Evolutionary conservation across 495 filamentous ascomycete species (phyloP), one percentile per base, ranked within the genome.

Genomic region (Penicillium salamii): DNA sequence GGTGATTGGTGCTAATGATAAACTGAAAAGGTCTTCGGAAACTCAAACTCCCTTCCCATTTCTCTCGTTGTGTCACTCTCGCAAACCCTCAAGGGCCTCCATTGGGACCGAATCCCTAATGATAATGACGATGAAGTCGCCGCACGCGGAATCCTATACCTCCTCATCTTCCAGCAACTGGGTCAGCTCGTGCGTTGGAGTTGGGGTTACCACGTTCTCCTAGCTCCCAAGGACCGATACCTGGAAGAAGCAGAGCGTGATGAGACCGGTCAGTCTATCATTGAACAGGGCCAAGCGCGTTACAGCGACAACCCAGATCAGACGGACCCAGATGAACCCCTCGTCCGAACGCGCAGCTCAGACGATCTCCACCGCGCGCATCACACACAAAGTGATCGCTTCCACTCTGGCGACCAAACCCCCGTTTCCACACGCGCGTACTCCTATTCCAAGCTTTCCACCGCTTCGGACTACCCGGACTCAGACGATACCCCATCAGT

Each of bases 31-130:
- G 86, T 98, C 31, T 98, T 98, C 64, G 93, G 92, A 49, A 98
- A 98, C 65, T 97, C 92, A 28, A 98, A 97, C 69, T 97, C 93
- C 13, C 84, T 98, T 14, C 93, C 93, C 1, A 97, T 98, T 45
- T 98, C 93, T 1, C 82, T 98, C 37, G 90, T 98, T 57, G 81
- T 97, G 49, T 96, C 91, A 13, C 78, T 98, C 11, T 93, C 93
- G 9, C 84, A 95, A 59, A 98, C 93, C 8, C 74, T 98, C 42
- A 81, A 83, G 57, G 93, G 93, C 3, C 78, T 98, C 20, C 91
- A 97, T 62, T 98, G 93, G 93, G 84, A 91, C 66, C 87, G 81
- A 42, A 82, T 97, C 20, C 84, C 85, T 1, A 87, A 89, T 44
- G 93, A 98, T 53, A 97, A 95, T 57, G 91, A 97, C 56, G 87